A percentile compares a stretch with the other conserved stretches of the same genome.
phyloP scores from a whole-genome alignment of 768 basidiomycete species.

The Kwoniella pini region DNA sequence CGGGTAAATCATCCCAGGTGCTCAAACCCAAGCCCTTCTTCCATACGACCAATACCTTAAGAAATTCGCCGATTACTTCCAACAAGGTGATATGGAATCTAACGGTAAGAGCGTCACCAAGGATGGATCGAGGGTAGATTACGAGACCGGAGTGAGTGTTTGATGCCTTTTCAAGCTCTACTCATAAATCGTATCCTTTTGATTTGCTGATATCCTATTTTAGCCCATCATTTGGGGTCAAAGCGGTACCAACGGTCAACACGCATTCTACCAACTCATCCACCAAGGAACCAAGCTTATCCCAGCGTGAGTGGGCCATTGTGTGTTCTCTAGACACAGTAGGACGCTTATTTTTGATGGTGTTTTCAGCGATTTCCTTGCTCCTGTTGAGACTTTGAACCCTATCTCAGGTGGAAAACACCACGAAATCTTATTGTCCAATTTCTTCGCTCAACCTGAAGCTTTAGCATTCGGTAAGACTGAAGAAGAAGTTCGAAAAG shows the following conservation, averaged over 20 bases:
- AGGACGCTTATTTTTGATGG: neutral
- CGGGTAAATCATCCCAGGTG: no score
- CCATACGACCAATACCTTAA: constrained; percentile 99
- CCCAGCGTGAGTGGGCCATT: constrained; percentile 44
- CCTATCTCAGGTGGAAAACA: constrained; percentile 81
- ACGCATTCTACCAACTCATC: constrained; percentile 96
- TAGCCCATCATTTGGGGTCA: constrained; percentile 99
- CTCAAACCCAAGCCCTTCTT: constrained; percentile 91
- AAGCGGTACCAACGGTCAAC: constrained; percentile 96
- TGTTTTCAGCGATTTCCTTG: constrained; percentile 49
- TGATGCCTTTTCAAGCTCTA: neutral
- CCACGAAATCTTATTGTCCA: constrained; percentile 94
- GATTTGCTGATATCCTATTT: neutral
- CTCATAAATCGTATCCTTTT: neutral
- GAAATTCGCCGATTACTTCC: constrained; percentile 99
- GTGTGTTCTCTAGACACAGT: no score
- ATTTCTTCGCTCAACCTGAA: constrained; percentile 98
- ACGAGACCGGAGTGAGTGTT: constrained; percentile 84
- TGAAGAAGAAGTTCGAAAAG: constrained; percentile 75
- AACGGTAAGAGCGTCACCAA: constrained; percentile 98
- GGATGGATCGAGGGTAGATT: constrained; percentile 84
- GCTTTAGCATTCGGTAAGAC: constrained; percentile 97
- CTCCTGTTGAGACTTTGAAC: constrained; percentile 60
- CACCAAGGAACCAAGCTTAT: constrained; percentile 58
- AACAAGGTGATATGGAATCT: constrained; percentile 99